phyloP scores from a whole-genome alignment of 1,284 basidiomycete species.

The Leccinum ponderosum region DNA sequence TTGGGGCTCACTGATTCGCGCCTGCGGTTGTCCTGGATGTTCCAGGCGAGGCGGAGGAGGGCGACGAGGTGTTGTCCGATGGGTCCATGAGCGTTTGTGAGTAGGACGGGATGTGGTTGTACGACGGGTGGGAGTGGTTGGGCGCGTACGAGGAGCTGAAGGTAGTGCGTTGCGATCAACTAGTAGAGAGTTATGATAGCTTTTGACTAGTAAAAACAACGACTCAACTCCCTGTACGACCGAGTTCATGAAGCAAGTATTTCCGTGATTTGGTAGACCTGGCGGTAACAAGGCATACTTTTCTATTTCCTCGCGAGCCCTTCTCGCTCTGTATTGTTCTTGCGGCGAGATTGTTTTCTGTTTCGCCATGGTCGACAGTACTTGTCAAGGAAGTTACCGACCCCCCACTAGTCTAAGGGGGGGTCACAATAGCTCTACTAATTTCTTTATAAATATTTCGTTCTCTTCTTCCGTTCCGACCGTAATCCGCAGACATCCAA shows the following conservation, averaged over 20 bases:
- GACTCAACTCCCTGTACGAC: slow-evolving; percentile 66
- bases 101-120: slow-evolving; percentile 46
- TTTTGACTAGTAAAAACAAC: too few species aligned
- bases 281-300: slow-evolving; percentile 61
- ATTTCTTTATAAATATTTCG: slow-evolving; percentile 46
- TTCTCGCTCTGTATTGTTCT: slow-evolving; percentile 59
- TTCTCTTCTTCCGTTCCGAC: slow-evolving; percentile 89
- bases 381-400: not conserved
- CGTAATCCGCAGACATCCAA: slow-evolving; percentile 88
- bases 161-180: slow-evolving; percentile 51
- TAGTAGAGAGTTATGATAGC: not conserved
- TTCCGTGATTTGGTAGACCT: slow-evolving; percentile 84
- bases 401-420: slow-evolving; percentile 1
- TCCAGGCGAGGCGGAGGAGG: slow-evolving; percentile 61
- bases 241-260: slow-evolving; percentile 94
- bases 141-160: slow-evolving; percentile 62
- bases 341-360: slow-evolving; percentile 58
- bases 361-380: slow-evolving; percentile 48
- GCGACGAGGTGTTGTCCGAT: slow-evolving; percentile 63
- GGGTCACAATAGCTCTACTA: slow-evolving; percentile 42
- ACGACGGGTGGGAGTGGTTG: slow-evolving; percentile 43
- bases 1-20: slow-evolving; percentile 62
- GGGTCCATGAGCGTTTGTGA: slow-evolving; percentile 64
- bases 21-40: slow-evolving; percentile 48
- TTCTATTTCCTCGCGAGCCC: slow-evolving; percentile 62